phyloP scores from a whole-genome alignment of 2,329 filamentous ascomycete species.

The Thelonectria rubi region DNA sequence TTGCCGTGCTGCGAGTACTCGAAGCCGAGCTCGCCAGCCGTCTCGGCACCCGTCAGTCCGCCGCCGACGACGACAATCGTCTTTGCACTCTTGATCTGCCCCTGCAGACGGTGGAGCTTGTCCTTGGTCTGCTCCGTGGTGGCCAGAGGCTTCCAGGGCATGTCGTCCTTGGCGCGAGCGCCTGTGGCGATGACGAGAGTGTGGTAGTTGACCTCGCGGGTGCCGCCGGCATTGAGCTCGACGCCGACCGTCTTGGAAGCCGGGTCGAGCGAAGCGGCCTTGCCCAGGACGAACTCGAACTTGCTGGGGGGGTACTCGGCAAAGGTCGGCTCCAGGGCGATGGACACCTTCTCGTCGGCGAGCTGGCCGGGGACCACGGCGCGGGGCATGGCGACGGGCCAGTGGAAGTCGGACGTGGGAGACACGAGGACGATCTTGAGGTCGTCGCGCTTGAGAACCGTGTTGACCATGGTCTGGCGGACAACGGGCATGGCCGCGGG shows the following conservation, averaged over 20 bases:
- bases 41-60: slow-evolving; percentile 60
- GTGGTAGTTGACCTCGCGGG: slow-evolving; percentile 57
- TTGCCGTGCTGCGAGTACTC: slow-evolving; percentile 53
- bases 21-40: slow-evolving; percentile 60
- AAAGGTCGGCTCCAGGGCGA: slow-evolving; percentile 55
- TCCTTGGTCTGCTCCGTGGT: slow-evolving; percentile 54
- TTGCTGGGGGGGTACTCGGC: slow-evolving; percentile 54
- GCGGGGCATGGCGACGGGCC: slow-evolving; percentile 58
- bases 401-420: slow-evolving; percentile 60
- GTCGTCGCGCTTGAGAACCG: slow-evolving; percentile 50
- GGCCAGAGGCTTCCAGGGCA: slow-evolving; percentile 61
- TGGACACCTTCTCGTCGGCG: slow-evolving; percentile 51
- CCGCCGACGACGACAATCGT: slow-evolving; percentile 63
- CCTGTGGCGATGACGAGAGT: slow-evolving; percentile 66
- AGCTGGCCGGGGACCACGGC: slow-evolving; percentile 58
- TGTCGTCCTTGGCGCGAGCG: slow-evolving; percentile 50
- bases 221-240: slow-evolving; percentile 45
- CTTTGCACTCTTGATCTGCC: slow-evolving; percentile 52
- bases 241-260: slow-evolving; percentile 54
- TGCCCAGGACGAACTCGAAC: slow-evolving; percentile 63
- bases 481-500: slow-evolving; percentile 57
- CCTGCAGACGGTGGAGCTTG: slow-evolving; percentile 48
- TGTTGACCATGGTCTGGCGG: slow-evolving; percentile 60
- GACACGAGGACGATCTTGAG: slow-evolving; percentile 57
- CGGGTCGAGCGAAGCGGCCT: slow-evolving; percentile 56